Conservation (phyloP, 441 rosid genomes). For the Bocquillonia castaneifolia region DNA sequence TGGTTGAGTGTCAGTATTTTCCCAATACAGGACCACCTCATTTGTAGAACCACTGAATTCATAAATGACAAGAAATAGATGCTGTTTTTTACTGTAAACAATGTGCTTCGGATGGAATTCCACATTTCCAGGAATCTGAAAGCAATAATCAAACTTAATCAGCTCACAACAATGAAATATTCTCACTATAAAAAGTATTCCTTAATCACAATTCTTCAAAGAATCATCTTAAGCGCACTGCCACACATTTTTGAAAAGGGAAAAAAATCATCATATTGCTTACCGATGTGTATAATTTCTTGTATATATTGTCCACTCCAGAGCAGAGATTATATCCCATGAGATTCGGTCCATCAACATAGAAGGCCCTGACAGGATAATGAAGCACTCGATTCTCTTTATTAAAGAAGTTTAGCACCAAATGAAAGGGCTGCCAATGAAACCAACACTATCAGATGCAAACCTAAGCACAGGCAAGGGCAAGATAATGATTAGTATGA, state of each 20-base stretch:
- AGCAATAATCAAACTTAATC: constrained; percentile 25
- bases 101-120: constrained; percentile 72
- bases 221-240: constrained; percentile 7
- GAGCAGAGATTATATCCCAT: constrained; percentile 92
- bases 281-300: constrained; percentile 91
- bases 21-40: constrained; percentile 94
- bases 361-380: constrained; percentile 92
- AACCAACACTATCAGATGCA: constrained; percentile 31
- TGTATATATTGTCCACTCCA: constrained; percentile 73
- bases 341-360: constrained; percentile 75
- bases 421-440: constrained; percentile 78
- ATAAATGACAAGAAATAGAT: constrained; percentile 77
- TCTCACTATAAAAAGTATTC: constrained; percentile 2
- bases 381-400: constrained; percentile 93
- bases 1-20: constrained; percentile 64
- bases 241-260: constrained; percentile 4
- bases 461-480: constrained; percentile 19
- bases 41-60: constrained; percentile 81
- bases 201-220: neutral
- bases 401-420: constrained; percentile 97
- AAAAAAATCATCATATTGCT: constrained; percentile 20
- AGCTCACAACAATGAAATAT: constrained; percentile 5
- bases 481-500: constrained; percentile 16
- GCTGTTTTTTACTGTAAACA: constrained; percentile 70
- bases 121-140: constrained; percentile 83